Evolutionary conservation across 257 asterid species (phyloP), one percentile per base, ranked within the genome.

Genomic region (Verbascum thapsus): DNA sequence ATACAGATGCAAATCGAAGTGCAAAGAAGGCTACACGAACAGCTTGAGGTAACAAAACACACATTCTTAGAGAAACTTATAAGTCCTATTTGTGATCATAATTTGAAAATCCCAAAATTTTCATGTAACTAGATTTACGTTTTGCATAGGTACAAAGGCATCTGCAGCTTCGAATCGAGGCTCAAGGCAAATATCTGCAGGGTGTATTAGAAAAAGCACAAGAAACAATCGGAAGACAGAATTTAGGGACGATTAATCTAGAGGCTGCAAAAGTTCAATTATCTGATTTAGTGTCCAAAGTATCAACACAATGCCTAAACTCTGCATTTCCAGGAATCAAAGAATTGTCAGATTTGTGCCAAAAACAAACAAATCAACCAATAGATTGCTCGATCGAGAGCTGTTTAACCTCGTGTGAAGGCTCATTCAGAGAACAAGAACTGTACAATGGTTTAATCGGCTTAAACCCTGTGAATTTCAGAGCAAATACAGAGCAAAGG

Each of bases 161-260:
- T 77, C 67, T 87, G 71, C 96, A 88, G 85, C 87, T 85, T 20
- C 66, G 89, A 39, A 88, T 88, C 60, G 96, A 88, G 78, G 89
- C 96, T 9, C 96, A 88, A 66, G 96, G 96, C 16, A 86, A 83
- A 71, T 85, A 88, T 59, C 54, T 88, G 49, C 95, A 91, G 71
- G 75, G 88, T 0, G 98, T 91, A 12, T 81, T 91, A 1, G 96
- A 88, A 74, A 85, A 86, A 73, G 95, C 98, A 44, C 95, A 91
- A 65, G 96, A 91, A 64, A 91, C 91, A 2, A 79, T 91, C 13
- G 96, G 94, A 66, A 82, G 79, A 17, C 96, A 85, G 55, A 83
- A 81, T 76, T 6, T 63, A 56, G 96, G 87, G 61, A 72, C 92
- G 8, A 43, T 80, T 41, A 87, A 82, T 32, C 61, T 82, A 10